Evolutionary conservation across 495 filamentous ascomycete genomes (phyloP), one percentile per base, ranked within the genome.

Genomic region (Corynascus novoguineensis): DNA sequence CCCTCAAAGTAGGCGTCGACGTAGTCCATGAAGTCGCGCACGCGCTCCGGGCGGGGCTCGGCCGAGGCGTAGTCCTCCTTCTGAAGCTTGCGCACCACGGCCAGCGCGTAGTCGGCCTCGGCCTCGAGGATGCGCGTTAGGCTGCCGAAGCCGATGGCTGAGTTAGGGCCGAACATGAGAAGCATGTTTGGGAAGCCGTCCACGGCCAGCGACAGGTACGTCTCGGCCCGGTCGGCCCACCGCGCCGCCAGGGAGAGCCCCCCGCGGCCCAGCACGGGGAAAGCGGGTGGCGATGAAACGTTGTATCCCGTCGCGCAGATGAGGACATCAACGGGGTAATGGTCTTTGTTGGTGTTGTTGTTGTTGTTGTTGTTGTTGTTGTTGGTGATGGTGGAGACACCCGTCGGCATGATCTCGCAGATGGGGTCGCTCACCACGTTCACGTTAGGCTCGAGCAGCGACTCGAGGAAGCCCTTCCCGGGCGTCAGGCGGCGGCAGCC

Each of bases 401-500:
- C 80, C 0, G 66, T 76, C 6, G 68, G 54, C 0, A 80, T 84
- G 58, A 88, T 75, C 15, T 63, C 60, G 3, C 72, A 51, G 64
- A 89, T 88, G 5, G 65, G 66, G 0, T 76, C 73, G 14, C 72
- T 73, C 55, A 87, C 75, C 45, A 83, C 83, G 45, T 73, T 71
- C 12, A 87, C 84, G 58, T 89, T 89, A 19, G 75, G 69, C 57
- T 84, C 73, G 4, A 75, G 69, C 1, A 89, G 70, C 5, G 86
- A 79, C 57, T 89, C 85, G 9, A 90, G 80, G 63, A 88, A 89
- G 0, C 86, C 86, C 4, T 78, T 82, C 0, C 86, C 87, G 0
- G 86, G 86, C 0, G 87, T 90, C 0, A 86, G 73, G n/a, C 87
- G 82, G 25, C 86, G 80, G 59, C 86, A 90, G 54, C 84, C 82